Evolutionary conservation across 2,329 filamentous ascomycete species (phyloP).

Genomic region (Xylaria sp.): DNA sequence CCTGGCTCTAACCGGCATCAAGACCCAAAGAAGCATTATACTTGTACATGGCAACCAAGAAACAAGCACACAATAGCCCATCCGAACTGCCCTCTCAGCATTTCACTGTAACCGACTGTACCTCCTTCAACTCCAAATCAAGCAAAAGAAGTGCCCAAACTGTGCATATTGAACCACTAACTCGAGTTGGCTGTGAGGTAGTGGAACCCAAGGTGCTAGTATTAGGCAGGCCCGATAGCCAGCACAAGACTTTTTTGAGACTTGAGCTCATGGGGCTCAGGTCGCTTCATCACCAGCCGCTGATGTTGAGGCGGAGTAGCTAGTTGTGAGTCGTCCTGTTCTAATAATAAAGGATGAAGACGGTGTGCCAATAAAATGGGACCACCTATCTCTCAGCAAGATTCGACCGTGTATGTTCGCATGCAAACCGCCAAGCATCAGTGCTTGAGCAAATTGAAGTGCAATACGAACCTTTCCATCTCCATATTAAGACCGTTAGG

Average conservation of each 20-base stretch:
- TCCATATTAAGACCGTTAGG: conserved; percentile 69
- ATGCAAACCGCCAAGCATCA: conserved; percentile 1
- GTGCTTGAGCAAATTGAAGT: conserved; percentile 65
- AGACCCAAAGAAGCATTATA: conserved; percentile 10
- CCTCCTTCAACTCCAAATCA: conserved; percentile 14
- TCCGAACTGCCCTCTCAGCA: background rate
- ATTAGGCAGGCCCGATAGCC: background rate
- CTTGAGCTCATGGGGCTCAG: background rate
- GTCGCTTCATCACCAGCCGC: background rate
- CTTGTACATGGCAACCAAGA: conserved; percentile 18
- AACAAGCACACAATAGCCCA: background rate
- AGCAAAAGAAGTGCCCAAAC: conserved; percentile 10
- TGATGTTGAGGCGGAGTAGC: background rate
- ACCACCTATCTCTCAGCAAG: background rate
- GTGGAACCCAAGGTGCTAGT: background rate
- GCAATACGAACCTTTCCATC: conserved; percentile 78
- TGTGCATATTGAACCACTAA: conserved; percentile 4
- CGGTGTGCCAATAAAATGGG: background rate
- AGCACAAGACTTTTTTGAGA: background rate
- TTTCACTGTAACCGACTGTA: background rate
- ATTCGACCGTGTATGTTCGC: background rate
- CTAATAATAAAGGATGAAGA: background rate
- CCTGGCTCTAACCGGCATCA: background rate
- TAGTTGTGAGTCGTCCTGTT: background rate
- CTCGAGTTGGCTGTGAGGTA: background rate